Percentiles rank a stretch among this genome's conserved stretches.
Evolutionary conservation across 1,284 basidiomycete genomes (phyloP).

Genomic region (Schizophyllum amplum): DNA sequence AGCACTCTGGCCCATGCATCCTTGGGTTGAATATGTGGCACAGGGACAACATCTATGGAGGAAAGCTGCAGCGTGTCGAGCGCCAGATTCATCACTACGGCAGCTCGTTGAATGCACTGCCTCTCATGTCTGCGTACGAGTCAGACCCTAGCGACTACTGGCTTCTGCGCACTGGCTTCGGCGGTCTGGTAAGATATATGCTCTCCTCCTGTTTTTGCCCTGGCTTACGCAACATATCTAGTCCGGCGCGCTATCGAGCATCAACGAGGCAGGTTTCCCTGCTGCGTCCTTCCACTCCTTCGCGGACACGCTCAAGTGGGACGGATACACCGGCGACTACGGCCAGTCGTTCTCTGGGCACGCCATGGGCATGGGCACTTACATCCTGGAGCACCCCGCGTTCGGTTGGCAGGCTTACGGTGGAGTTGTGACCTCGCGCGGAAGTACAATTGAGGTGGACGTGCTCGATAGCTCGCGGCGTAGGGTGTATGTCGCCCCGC

Average conservation of each 20-base stretch:
- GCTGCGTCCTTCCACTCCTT: constrained; percentile 54
- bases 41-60: constrained; percentile 53
- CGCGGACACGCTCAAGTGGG: constrained; percentile 49
- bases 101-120: constrained; percentile 48
- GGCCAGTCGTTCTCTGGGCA: constrained; percentile 54
- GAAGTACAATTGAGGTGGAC: constrained; percentile 34
- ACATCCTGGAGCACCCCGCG: constrained; percentile 44
- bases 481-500: constrained; percentile 43
- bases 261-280: constrained; percentile 49
- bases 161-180: constrained; percentile 46
- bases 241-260: constrained; percentile 41
- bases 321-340: constrained; percentile 53
- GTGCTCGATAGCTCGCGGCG: constrained; percentile 41
- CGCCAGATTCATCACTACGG: constrained; percentile 56
- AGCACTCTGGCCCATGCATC: not conserved
- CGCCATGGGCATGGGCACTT: constrained; percentile 44
- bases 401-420: constrained; percentile 62
- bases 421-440: constrained; percentile 35
- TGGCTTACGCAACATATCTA: not conserved
- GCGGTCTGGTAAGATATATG: constrained; percentile 30
- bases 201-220: not conserved
- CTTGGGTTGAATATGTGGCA: not conserved
- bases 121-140: constrained; percentile 43
- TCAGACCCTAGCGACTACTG: constrained; percentile 40
- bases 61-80: constrained; percentile 48